These are phyloP conservation scores for Penstemon eatonii DNA, from an alignment of 257 asterid genomes.

Conservation along the genomic window DNA sequence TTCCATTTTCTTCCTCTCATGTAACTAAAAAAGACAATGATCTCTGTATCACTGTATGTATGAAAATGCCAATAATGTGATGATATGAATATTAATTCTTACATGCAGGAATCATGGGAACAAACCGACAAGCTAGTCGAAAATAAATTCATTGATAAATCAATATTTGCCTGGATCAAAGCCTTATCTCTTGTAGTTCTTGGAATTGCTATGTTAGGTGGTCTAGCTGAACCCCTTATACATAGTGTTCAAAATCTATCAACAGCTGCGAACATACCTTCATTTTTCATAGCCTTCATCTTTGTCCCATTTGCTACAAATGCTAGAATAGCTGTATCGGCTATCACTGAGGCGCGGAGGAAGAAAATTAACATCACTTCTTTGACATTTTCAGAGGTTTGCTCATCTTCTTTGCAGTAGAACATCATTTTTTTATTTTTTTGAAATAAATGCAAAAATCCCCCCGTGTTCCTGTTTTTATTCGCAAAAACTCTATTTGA, in stretches of 20 bases:
- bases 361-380: constrained; percentile 38
- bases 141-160: constrained; percentile 41
- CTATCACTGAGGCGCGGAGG: constrained; percentile 43
- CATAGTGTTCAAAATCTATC: constrained; percentile 55
- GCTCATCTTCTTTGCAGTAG: constrained; percentile 34
- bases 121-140: constrained; percentile 48
- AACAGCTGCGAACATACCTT: constrained; percentile 40
- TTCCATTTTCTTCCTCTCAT: no score
- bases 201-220: constrained; percentile 49
- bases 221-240: constrained; percentile 62
- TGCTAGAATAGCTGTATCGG: constrained; percentile 57
- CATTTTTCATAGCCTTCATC: constrained; percentile 54
- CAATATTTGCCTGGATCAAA: constrained; percentile 51
- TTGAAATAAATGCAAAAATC: no score
- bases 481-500: no score
- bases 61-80: no score
- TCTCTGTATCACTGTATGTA: no score
- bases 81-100: background rate
- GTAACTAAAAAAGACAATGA: no score
- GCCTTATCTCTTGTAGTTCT: constrained; percentile 42
- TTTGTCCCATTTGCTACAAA: constrained; percentile 60
- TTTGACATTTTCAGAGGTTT: no score
- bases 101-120: constrained; percentile 63
- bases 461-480: background rate
- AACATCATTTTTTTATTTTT: no score